Evolutionary conservation across 1,284 basidiomycete genomes (phyloP).

Genomic region (Schizopora paradoxa): DNA sequence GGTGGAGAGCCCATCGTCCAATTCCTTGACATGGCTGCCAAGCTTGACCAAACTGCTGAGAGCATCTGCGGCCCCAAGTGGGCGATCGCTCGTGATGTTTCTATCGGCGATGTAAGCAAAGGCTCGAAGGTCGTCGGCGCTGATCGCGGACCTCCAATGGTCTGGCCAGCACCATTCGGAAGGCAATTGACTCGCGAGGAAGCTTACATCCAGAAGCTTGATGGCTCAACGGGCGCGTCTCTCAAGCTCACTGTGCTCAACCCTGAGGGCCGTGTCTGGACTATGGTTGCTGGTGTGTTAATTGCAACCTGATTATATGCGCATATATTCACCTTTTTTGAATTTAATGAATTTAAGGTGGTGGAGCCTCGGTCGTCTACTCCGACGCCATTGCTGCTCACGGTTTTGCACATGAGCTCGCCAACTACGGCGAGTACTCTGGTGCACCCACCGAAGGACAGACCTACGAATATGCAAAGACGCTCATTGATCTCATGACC

Average conservation of each 20-base stretch:
- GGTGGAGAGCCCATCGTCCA: conserved; percentile 78
- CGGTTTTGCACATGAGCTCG: conserved; percentile 94
- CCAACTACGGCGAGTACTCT: conserved; percentile 99
- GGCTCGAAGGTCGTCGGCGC: conserved; percentile 57
- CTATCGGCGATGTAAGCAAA: conserved; percentile 43
- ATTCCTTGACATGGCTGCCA: conserved; percentile 99
- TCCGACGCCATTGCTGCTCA: conserved; percentile 96
- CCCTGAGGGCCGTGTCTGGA: conserved; percentile 94
- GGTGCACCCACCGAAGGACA: conserved; percentile 98
- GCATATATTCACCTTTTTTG: not conserved
- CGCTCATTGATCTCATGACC: conserved; percentile 95
- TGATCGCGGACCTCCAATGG: conserved; percentile 97
- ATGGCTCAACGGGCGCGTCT: conserved; percentile 94
- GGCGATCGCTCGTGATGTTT: conserved; percentile 92
- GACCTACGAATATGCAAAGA: conserved; percentile 99
- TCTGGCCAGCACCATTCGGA: conserved; percentile 97
- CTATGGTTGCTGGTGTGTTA: conserved; percentile 91
- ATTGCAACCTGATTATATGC: not conserved
- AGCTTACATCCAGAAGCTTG: conserved; percentile 98
- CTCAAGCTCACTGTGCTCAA: conserved; percentile 98
- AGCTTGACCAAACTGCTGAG: conserved; percentile 98
- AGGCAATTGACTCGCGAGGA: conserved; percentile 98
- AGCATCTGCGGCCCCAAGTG: conserved; percentile 98
- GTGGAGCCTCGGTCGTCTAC: conserved; percentile 77
- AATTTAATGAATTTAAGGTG: conserved; percentile 29